Conservation (phyloP, 441 rosid genomes). For the Cnidoscolus chayamansa region DNA sequence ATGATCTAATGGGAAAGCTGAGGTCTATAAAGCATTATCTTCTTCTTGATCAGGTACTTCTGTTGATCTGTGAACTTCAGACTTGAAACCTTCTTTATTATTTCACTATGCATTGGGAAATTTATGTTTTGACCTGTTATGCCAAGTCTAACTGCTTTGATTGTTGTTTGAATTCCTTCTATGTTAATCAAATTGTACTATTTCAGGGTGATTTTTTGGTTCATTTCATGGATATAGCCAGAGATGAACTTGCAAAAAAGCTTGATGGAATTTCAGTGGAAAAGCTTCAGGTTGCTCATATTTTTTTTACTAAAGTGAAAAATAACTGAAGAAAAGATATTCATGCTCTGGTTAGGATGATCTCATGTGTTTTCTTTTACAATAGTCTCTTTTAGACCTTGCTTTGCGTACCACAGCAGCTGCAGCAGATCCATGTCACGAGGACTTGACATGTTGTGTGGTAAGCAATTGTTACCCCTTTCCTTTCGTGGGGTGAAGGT, state of each 20-base stretch:
- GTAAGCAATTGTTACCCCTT: constrained; percentile 41
- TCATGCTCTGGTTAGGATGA: constrained; percentile 6
- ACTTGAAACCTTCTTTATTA: constrained; percentile 3
- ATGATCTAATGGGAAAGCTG: constrained; percentile 87
- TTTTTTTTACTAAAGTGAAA: constrained; percentile 8
- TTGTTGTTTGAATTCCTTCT: constrained; percentile 4
- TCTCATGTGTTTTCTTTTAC: constrained; percentile 19
- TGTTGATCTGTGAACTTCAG: constrained; percentile 1
- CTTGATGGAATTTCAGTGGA: constrained; percentile 80
- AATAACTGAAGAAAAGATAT: constrained; percentile 4
- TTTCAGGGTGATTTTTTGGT: constrained; percentile 95
- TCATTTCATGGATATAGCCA: constrained; percentile 96
- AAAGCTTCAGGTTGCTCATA: constrained; percentile 72
- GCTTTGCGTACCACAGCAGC: constrained; percentile 97
- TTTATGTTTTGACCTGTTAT: constrained; percentile 5
- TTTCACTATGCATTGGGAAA: not conserved
- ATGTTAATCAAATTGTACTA: constrained; percentile 16
- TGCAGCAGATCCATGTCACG: constrained; percentile 96
- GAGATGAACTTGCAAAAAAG: constrained; percentile 85
- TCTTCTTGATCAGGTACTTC: constrained; percentile 93
- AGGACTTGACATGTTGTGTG: constrained; percentile 92
- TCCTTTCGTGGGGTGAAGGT: constrained; percentile 14
- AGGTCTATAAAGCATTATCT: constrained; percentile 92
- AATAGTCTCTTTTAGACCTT: constrained; percentile 93
- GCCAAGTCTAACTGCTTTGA: not conserved